Evolutionary conservation across 257 asterid species (phyloP), one percentile per base, ranked within the genome.

Genomic region (Ajuga chamaepitys): DNA sequence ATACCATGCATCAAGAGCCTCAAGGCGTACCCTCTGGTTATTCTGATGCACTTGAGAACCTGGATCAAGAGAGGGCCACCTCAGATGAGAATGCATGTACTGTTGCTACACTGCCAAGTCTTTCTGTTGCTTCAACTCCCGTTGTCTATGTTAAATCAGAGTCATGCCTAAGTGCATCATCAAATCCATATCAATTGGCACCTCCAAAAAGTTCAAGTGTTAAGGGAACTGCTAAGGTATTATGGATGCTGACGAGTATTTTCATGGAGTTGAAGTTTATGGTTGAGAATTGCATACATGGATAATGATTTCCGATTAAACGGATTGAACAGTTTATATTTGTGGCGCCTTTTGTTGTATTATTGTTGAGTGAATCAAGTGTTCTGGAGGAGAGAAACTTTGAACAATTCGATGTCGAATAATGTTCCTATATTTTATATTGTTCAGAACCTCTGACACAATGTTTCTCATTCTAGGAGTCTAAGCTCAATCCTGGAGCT

Each of bases 401-500:
- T 32, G 56, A 26, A 30, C 34, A 17, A 18, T 56, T 44, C 10
- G 60, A 32, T 60, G 28, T 63, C 17, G 50, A 65, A 40, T 37
- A 16, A 7, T 47, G 18, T 21, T 50, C 53, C 21, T 16, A 22
- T 61, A 60, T 17, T 50, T 20, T 42, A 17, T 17, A 68, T 70
- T 25, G 56, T 45, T n/a, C 21, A 65, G 69, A 38, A n/a, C 60
- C 46, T 45, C 37, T 67, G 68, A 11, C 56, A 42, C 70, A 37
- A 22, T 40, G 68, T 65, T 59, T 42, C 54, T 72, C 47, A 74
- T 60, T 58, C 60, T 52, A 87, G 97, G 95, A 83, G 67, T 87
- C 85, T 62, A 90, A 87, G 82, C 95, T 90, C 83, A 90, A 90
- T 75, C 97, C 97, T 22, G 86, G 78, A 77, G 97, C 97, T 52